phyloP scores from a whole-genome alignment of 75 land plant species.

The Cunninghamia lanceolata region DNA sequence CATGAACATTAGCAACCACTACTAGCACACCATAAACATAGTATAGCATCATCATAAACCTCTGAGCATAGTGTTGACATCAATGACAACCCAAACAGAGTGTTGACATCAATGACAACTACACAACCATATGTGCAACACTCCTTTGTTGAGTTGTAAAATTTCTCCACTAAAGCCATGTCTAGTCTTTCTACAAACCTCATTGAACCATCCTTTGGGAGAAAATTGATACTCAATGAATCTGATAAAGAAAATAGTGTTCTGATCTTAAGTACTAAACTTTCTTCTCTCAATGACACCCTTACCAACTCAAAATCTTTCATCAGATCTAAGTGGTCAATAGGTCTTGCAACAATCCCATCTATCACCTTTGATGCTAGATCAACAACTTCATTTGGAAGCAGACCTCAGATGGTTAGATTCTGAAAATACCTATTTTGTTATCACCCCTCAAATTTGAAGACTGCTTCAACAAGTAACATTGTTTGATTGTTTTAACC shows the following conservation, averaged over 20 bases:
- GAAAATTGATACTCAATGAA: slow-evolving; percentile 22
- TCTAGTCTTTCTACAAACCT: slow-evolving; percentile 15
- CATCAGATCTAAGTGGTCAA: slow-evolving; percentile 13
- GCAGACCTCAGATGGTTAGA: slow-evolving; percentile 10
- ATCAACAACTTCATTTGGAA: slow-evolving; percentile 14
- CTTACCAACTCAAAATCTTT: slow-evolving; percentile 6
- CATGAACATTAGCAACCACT: too few relatives aligned
- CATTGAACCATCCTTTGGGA: slow-evolving; percentile 1
- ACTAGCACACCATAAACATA: too few relatives aligned
- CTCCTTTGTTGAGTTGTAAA: slow-evolving; percentile 17
- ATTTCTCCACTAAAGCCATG: slow-evolving; percentile 8
- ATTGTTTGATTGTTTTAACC: slow-evolving; percentile 95
- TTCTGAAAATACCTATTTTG: slow-evolving; percentile 16
- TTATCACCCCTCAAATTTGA: slow-evolving; percentile 88
- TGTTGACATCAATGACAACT: too few relatives aligned
- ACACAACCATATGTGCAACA: too few relatives aligned
- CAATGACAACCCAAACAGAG: too few relatives aligned
- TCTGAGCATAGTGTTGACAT: too few relatives aligned
- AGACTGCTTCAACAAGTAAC: slow-evolving; percentile 87
- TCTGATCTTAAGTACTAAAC: slow-evolving; percentile 15
- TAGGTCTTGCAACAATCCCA: slow-evolving; percentile 8
- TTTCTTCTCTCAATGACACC: slow-evolving; percentile 6
- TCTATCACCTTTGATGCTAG: slow-evolving; percentile 9
- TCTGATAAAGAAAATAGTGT: slow-evolving; percentile 19
- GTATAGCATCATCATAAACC: too few relatives aligned